A percentile compares a stretch with the other conserved stretches of the same genome.
Conservation (phyloP, 2,329 filamentous ascomycete genomes). For the Tricladium varicosporioides region DNA sequence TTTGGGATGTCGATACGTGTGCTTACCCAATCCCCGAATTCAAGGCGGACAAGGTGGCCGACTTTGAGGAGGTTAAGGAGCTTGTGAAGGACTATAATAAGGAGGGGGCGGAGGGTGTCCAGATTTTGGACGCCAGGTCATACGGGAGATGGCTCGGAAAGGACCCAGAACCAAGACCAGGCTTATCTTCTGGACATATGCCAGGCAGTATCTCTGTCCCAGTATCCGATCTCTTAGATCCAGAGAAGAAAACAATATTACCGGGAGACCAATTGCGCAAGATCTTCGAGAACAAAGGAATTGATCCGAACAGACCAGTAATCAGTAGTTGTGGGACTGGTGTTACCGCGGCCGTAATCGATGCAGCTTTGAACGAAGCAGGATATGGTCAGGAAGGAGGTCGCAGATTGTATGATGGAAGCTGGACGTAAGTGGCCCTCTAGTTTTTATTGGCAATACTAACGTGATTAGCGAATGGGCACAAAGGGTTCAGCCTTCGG, state of each 20-base stretch:
- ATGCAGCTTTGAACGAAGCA: conserved; percentile 79
- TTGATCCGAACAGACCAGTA: conserved; percentile 77
- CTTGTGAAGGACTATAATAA: conserved; percentile 75
- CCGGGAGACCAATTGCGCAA: conserved; percentile 68
- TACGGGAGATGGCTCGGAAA: conserved; percentile 76
- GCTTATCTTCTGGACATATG: conserved; percentile 86
- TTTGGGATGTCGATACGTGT: conserved; percentile 65
- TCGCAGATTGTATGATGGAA: conserved; percentile 86
- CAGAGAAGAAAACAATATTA: conserved; percentile 76
- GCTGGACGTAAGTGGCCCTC: conserved; percentile 79
- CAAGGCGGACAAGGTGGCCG: conserved; percentile 63
- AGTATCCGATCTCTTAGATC: conserved; percentile 76
- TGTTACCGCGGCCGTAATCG: conserved; percentile 87
- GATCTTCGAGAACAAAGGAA: conserved; percentile 75
- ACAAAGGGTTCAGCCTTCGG: conserved; percentile 59
- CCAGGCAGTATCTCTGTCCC: conserved; percentile 84
- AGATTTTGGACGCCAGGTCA: conserved; percentile 85
- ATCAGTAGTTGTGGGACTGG: conserved; percentile 90
- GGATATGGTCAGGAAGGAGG: conserved; percentile 66
- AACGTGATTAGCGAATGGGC: conserved; percentile 58
- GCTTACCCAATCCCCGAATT: conserved; percentile 61
- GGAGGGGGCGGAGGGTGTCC: conserved; percentile 77
- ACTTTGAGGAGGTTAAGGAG: conserved; percentile 79
- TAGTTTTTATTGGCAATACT: conserved; percentile 1
- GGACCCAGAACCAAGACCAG: conserved; percentile 82